Percentiles rank a stretch among this genome's conserved stretches.
phyloP scores from a whole-genome alignment of 1,284 basidiomycete genomes.

The Xerocomus cyaneibrunnescens region DNA sequence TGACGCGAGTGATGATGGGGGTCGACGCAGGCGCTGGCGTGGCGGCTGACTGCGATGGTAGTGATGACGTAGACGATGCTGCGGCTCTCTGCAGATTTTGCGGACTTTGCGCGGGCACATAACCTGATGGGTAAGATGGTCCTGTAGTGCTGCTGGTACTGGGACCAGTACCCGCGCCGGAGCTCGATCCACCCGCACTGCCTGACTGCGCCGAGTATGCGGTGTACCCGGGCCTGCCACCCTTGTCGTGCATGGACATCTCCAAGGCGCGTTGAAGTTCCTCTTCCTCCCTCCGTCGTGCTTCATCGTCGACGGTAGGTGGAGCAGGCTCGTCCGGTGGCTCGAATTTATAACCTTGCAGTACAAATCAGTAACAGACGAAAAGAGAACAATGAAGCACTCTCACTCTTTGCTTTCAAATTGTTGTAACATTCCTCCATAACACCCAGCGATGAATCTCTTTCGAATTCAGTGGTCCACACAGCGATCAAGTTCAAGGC shows the following conservation, averaged over 20 bases:
- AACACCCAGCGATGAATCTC: constrained; percentile 79
- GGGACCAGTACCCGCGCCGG: constrained; percentile 11
- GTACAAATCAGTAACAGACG: constrained; percentile 3
- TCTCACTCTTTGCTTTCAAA: constrained; percentile 78
- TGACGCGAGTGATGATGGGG: constrained; percentile 75
- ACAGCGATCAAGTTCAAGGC: constrained; percentile 73
- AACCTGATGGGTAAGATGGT: constrained; percentile 45
- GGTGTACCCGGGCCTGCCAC: constrained; percentile 64
- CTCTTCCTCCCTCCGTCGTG: constrained; percentile 83
- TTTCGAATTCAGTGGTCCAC: constrained; percentile 88
- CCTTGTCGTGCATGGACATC: constrained; percentile 86
- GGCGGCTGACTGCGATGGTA: constrained; percentile 20
- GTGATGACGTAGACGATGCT: constrained; percentile 27
- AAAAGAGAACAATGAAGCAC: not conserved
- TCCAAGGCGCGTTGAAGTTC: constrained; percentile 89
- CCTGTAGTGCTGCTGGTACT: constrained; percentile 8
- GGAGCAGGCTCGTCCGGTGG: constrained; percentile 63
- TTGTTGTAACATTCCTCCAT: constrained; percentile 90
- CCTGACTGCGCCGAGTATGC: constrained; percentile 41
- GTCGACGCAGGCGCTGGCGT: constrained; percentile 25
- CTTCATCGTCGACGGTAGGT: constrained; percentile 73
- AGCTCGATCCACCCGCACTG: constrained; percentile 42
- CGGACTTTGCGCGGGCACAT: constrained; percentile 43
- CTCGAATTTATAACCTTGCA: constrained; percentile 70
- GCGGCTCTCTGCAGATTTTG: constrained; percentile 32